Evolutionary conservation across 2,329 filamentous ascomycete genomes (phyloP).

Genomic region (Talaromyces sp.): DNA sequence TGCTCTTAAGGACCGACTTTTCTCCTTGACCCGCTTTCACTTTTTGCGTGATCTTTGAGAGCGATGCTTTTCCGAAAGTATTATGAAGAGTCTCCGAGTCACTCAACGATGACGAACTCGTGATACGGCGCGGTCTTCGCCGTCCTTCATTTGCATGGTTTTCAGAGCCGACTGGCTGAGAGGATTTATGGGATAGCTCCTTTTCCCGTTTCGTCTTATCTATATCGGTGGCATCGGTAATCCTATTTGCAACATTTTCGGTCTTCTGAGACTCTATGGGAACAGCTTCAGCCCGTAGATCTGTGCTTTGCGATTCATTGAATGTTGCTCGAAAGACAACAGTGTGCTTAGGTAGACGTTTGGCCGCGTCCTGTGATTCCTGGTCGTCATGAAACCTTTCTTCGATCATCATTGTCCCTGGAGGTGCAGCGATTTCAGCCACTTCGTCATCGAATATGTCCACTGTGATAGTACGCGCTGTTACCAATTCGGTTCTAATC

Average conservation of each 20-base stretch:
- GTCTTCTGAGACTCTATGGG: not conserved
- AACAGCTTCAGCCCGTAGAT: slow-evolving; percentile 25
- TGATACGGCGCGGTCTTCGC: slow-evolving; percentile 10
- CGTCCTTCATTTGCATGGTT: slow-evolving; percentile 7
- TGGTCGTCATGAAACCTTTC: slow-evolving; percentile 49
- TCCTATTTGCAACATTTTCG: not conserved
- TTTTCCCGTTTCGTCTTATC: not conserved
- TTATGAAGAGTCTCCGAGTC: slow-evolving; percentile 23
- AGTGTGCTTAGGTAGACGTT: slow-evolving; percentile 37
- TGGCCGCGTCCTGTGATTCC: slow-evolving; percentile 25
- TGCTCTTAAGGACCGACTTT: slow-evolving; percentile 21
- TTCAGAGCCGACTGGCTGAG: not conserved
- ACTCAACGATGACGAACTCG: slow-evolving; percentile 17
- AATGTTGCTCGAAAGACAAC: slow-evolving; percentile 43
- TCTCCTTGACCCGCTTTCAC: slow-evolving; percentile 26
- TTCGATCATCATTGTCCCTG: slow-evolving; percentile 43
- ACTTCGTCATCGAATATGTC: slow-evolving; percentile 42
- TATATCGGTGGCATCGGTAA: not conserved
- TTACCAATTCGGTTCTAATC: slow-evolving; percentile 40
- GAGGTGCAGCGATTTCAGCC: slow-evolving; percentile 40
- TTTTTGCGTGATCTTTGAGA: slow-evolving; percentile 32
- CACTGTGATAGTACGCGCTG: slow-evolving; percentile 43
- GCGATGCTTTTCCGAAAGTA: slow-evolving; percentile 23
- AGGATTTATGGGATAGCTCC: not conserved
- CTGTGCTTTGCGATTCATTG: slow-evolving; percentile 35